phyloP scores from a whole-genome alignment of 2,329 filamentous ascomycete species.

The Stagonosporopsis cucurbitacearum region DNA sequence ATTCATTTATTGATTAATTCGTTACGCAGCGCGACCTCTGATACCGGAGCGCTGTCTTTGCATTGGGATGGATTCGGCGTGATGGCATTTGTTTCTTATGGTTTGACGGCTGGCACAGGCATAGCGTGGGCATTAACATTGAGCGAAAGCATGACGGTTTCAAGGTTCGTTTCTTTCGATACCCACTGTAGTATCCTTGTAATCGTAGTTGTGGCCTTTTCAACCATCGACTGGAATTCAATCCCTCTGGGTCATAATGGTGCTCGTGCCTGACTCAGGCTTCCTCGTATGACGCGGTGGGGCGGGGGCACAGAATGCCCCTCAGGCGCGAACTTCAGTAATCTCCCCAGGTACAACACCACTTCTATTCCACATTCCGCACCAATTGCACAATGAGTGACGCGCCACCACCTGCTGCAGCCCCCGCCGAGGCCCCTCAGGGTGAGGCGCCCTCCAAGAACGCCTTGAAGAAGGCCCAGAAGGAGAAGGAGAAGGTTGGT shows the following conservation, averaged over 20 bases:
- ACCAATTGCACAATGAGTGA: constrained; percentile 40
- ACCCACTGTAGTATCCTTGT: constrained; percentile 19
- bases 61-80: constrained; percentile 12
- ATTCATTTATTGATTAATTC: background rate
- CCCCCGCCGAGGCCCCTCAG: constrained; percentile 29
- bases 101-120: constrained; percentile 8
- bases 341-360: constrained; percentile 9
- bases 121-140: constrained; percentile 16
- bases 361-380: constrained; percentile 6
- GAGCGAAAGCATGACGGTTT: constrained; percentile 11
- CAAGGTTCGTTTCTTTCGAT: constrained; percentile 10
- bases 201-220: constrained; percentile 5
- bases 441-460: constrained; percentile 48
- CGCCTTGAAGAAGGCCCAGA: constrained; percentile 51
- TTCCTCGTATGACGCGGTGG: constrained; percentile 24
- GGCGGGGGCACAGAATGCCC: constrained; percentile 27
- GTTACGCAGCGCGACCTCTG: background rate
- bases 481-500: constrained; percentile 50
- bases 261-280: constrained; percentile 9
- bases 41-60: background rate
- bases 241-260: background rate
- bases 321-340: constrained; percentile 12
- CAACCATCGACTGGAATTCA: background rate
- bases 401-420: constrained; percentile 34
- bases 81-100: background rate